Evolutionary conservation across 768 basidiomycete species (phyloP), one percentile per base, ranked within the genome.

Genomic region (Rubroboletus pulcherrimus): DNA sequence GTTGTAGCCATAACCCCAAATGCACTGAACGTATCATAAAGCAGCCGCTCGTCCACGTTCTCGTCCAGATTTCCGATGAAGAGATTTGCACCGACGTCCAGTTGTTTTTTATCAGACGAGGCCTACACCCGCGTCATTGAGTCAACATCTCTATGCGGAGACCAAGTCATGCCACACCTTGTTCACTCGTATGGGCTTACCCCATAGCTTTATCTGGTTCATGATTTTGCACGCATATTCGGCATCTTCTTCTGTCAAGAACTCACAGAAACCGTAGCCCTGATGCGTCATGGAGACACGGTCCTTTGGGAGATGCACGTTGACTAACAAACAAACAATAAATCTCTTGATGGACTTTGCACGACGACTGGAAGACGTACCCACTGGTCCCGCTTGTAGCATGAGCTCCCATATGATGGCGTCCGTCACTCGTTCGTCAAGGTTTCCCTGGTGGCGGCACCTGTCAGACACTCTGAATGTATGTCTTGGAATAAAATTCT

Each of bases 151-250:
- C 8, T 14, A 5, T 7, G 14, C 31, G 39, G 14, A 57, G 29
- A 40, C 9, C 29, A 34, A 34, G 0, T 41, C 8, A 19, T 2
- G n/a, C 76, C 86, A 67, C 60, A 91, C 93, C 87, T 98, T 99
- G 81, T 98, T 98, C 60, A 99, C 96, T 62, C 97, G 82, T 56
- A 99, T 97, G 33, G 97, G 97, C 70, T 98, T 98, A 26, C 97
- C 97, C 84, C 91, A 99, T 51, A 99, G 74, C 74, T 99, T 99
- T 71, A 99, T 98, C 80, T 98, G 96, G 71, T 99, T 99, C 96
- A 98, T 98, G 65, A 98, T 98, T 81, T 98, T 97, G 82, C 96
- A 98, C 55, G 94, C 96, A 73, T 99, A 99, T 74, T 99, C 97
- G 59, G 97, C 94, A 75, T 98, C 97, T 72, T 97, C 95, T 77